Conservation (phyloP, 2,329 filamentous ascomycete species). For the Triangularia setosa region DNA sequence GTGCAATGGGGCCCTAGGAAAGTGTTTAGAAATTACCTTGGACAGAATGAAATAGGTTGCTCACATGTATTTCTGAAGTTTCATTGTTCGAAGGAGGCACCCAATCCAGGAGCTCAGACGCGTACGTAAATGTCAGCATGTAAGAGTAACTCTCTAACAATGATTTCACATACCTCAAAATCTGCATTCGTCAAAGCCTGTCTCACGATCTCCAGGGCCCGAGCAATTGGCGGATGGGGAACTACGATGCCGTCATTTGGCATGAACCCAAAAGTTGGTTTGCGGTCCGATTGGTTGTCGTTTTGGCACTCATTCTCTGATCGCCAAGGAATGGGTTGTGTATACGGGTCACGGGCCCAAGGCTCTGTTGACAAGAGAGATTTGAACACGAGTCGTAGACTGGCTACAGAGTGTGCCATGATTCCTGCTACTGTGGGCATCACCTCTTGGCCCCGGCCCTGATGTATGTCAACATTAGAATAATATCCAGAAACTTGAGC, state of each 20-base stretch:
- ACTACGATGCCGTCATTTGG: conserved; percentile 45
- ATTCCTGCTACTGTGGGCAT: conserved; percentile 47
- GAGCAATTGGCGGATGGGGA: conserved; percentile 53
- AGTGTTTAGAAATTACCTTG: not conserved
- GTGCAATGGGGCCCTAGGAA: conserved; percentile 8
- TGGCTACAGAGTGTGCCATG: conserved; percentile 52
- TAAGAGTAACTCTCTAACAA: not conserved
- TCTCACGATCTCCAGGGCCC: conserved; percentile 47
- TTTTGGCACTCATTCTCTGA: conserved; percentile 29
- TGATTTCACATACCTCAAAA: too few relatives aligned
- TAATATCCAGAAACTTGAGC: conserved; percentile 26
- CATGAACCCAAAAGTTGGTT: conserved; percentile 11
- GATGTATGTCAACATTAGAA: conserved; percentile 35
- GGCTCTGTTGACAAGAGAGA: conserved; percentile 55
- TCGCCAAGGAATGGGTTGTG: conserved; percentile 61
- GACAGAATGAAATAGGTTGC: too few relatives aligned
- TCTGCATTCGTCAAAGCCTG: too few relatives aligned
- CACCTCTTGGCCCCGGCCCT: conserved; percentile 8
- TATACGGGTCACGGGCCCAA: conserved; percentile 63
- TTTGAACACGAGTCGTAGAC: conserved; percentile 50
- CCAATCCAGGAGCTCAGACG: too few relatives aligned
- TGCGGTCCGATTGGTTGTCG: not conserved
- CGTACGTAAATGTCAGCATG: too few relatives aligned
- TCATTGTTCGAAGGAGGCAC: too few relatives aligned
- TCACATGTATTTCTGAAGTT: too few relatives aligned